Base-by-base conservation (phyloP, 768 basidiomycete genomes). In the Leucosporidium yakuticum region DNA sequence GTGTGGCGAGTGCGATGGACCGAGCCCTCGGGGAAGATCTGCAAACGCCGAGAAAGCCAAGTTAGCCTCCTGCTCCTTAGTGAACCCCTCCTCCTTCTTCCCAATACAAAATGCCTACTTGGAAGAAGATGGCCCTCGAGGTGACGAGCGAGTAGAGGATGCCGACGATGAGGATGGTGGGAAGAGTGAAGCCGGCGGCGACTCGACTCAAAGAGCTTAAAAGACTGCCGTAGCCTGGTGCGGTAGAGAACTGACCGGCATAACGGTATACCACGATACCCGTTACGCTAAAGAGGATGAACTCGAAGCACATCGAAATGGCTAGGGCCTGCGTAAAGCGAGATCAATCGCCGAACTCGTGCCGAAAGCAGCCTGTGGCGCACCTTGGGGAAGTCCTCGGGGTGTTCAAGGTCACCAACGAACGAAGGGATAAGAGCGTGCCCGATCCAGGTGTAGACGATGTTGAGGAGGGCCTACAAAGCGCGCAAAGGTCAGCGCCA, bases 321-420 rank as follows among this genome's bases (percentile, higher is more conserved):
- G 63, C 74, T 31, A 77, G 69, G 1, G 76, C 74, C 67, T 67
- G 44, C 14, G 48, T 29, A 31, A 21, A 58, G 34, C 36, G 34
- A 8, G 25, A 7, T 14, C 21, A 54, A 14, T 21, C 15, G 23
- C 23, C 31, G 31, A 31, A n/a, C 25, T 4, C 8, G 53, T 27
- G 2, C 4, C 9, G 15, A 0, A 8, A 21, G 20, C 23, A 11
- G 8, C 7, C n/a, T 12, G 4, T 17, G 1, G 27, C 58, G 27
- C 29, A 56, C 58, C 44, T 76, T 76, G 2, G 75, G 75, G 65
- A 77, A 77, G 34, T 77, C 73, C 20, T 73, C 62, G 9, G 76
- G 76, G n/a, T 67, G 39, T 31, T 56, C 59, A 70, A 75, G 74
- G 55, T 75, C 73, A 19, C 64, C 73, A n/a, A 74, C 58, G 51